phyloP scores from a whole-genome alignment of 1,284 basidiomycete species.

The Sutorius eximius region DNA sequence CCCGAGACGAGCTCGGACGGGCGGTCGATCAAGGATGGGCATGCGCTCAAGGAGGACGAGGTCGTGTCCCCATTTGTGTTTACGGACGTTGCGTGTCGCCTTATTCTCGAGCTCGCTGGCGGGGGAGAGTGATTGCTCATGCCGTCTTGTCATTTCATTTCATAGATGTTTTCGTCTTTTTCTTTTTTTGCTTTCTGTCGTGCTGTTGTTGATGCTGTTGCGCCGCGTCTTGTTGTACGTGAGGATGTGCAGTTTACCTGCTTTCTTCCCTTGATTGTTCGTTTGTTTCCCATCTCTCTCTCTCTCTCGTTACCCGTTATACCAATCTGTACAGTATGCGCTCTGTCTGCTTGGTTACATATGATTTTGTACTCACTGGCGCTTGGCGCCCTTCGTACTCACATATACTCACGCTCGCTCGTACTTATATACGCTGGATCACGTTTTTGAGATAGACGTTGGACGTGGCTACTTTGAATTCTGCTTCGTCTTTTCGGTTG shows the following conservation, averaged over 20 bases:
- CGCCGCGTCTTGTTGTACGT: slow-evolving; percentile 2
- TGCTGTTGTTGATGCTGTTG: slow-evolving; percentile 6
- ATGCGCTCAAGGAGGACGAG: slow-evolving; percentile 51
- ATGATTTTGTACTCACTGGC: neutral
- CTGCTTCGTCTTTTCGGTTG: too few relatives aligned
- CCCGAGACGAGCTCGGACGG: slow-evolving; percentile 51
- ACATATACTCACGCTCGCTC: too few relatives aligned
- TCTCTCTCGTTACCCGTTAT: slow-evolving; percentile 14
- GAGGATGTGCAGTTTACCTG: slow-evolving; percentile 1
- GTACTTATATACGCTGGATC: neutral
- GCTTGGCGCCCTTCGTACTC: too few relatives aligned
- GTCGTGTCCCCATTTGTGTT: slow-evolving; percentile 94
- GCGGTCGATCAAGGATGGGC: slow-evolving; percentile 34
- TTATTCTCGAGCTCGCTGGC: slow-evolving; percentile 79
- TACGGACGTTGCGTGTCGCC: slow-evolving; percentile 89
- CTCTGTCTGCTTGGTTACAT: slow-evolving; percentile 18
- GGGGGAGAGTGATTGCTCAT: slow-evolving; percentile 43
- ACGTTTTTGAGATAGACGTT: too few relatives aligned
- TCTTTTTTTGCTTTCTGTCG: slow-evolving; percentile 8
- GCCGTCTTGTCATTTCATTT: slow-evolving; percentile 5
- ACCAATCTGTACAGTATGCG: slow-evolving; percentile 27
- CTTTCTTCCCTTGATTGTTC: too few relatives aligned
- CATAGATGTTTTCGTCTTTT: slow-evolving; percentile 23
- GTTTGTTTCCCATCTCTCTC: neutral
- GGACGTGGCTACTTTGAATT: too few relatives aligned